Base-by-base conservation (phyloP, 352 stramenopile species). In the Globisporangium lucens region DNA sequence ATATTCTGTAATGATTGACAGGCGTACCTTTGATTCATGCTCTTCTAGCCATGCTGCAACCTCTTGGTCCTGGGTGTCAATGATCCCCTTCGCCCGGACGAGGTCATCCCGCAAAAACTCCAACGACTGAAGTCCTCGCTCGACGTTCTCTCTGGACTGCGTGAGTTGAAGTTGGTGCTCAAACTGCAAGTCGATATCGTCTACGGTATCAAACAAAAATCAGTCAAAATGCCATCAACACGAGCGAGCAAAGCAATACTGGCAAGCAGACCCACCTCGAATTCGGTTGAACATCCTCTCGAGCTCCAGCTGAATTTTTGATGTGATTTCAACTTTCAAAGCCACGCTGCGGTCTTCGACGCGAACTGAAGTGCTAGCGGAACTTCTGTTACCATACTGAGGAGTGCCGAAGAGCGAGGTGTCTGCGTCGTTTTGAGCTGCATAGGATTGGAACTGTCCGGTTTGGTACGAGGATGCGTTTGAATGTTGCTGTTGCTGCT, bases 121-220 rank as follows among this genome's bases (percentile, higher is more conserved):
- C 6, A 96, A 76, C 61, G 85, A 92, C 55, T 92, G 83, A 33
- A 95, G 68, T 5, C 89, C 89, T 51, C 83, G 76, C 53, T 92
- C 80, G 27, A 96, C 80, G 30, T 87, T 89, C 51, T 94, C 84
- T 63, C 76, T 73, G 22, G 87, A 94, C 63, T 96, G 84, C 2
- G 85, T 89, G 17, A 96, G 72, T 65, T 94, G 83, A 1, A 94
- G 75, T 63, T 94, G 86, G 67, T 94, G 85, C 64, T 96, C 89
- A 66, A 94, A 94, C 71, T 96, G 87, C 47, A 91, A 36, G 71
- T 96, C 89, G 43, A 94, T 93, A 47, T 93, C 85, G 61, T 93
- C 84, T 75, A 24, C 20, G 4, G 6, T 27, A 59, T 1, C 27
- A 41, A 69, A 60, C 43, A 29, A 13, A 2, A 47, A 15, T 24